Evolutionary conservation across 2,329 filamentous ascomycete species (phyloP), one percentile per base, ranked within the genome.

Genomic region (Paracorniculantispora psalliotae): DNA sequence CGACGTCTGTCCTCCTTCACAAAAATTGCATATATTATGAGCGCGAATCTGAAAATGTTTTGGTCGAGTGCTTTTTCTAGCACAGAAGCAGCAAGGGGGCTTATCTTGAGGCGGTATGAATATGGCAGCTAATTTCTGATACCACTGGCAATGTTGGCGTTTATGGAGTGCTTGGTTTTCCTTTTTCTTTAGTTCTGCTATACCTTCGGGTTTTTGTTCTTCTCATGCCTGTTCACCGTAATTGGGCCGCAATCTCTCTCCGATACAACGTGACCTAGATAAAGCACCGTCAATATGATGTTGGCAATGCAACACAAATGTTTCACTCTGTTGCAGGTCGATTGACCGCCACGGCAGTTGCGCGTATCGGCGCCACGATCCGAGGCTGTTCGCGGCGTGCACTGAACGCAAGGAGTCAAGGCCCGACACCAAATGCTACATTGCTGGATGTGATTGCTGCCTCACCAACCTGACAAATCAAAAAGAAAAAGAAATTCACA

Each of bases 111-210:
- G 37, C 19, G 46, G 26, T 51, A 37, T 30, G 4, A 3, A 26
- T 13, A 57, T 39, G 55, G 33, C 46, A 43, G 7, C 23, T 51
- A 3, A 25, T 44, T 43, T 57, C 49, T 55, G 44, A 60, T 60
- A 60, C 58, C 58, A 55, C 46, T 39, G 46, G 46, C 44, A 54
- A 54, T 26, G 39, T 43, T 37, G 58, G 51, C 51, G 51, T 60
- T 60, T 35, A 10, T 4, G 7, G 43, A n/a, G 25, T 28, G 26
- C 35, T 55, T 33, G 51, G 19, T 47, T 35, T 50, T 50, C 39
- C 21, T 39, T 47, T n/a, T 35, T 19, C 12, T 30, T n/a, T 19
- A 47, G 52, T 10, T 47, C 25, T 55, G 25, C 39, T 17, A 2
- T 39, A 33, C 21, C 12, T 8, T 28, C 10, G 33, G 9, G 28